Evolutionary conservation across 2,329 filamentous ascomycete species (phyloP).

Genomic region (Simplicillium sp.): DNA sequence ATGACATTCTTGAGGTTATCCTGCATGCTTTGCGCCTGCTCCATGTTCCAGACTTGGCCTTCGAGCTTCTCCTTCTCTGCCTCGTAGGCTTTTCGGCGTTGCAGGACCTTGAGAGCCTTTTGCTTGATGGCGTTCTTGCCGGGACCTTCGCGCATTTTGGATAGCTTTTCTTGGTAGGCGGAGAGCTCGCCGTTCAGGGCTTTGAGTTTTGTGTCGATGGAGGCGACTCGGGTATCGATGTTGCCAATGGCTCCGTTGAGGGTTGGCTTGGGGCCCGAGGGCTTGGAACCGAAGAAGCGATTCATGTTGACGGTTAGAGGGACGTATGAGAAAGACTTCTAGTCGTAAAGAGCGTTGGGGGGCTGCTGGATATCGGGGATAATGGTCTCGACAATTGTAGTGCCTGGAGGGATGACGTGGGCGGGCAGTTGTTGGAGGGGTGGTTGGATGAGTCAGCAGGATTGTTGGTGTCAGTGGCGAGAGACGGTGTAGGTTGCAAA

Average conservation of each 20-base stretch:
- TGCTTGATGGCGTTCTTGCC: constrained; percentile 89
- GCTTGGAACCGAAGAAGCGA: constrained; percentile 85
- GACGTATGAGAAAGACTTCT: neutral
- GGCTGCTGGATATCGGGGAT: neutral
- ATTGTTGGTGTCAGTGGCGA: neutral
- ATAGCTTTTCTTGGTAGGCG: constrained; percentile 77
- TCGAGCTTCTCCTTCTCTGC: constrained; percentile 87
- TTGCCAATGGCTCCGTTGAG: constrained; percentile 75
- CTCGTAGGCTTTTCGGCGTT: constrained; percentile 92
- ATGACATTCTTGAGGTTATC: constrained; percentile 98
- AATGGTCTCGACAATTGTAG: neutral
- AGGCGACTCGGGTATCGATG: constrained; percentile 75
- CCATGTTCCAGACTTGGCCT: constrained; percentile 97
- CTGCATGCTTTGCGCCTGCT: constrained; percentile 96
- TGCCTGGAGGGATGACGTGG: neutral
- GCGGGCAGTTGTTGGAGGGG: no score
- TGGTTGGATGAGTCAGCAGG: constrained; percentile 2
- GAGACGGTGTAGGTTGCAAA: no score
- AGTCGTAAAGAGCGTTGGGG: neutral
- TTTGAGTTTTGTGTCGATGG: constrained; percentile 89
- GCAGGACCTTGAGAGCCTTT: constrained; percentile 88
- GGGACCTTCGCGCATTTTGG: constrained; percentile 90
- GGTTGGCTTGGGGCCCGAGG: constrained; percentile 79
- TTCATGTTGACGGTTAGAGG: constrained; percentile 55
- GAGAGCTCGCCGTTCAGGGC: constrained; percentile 84